These are phyloP conservation scores for slime mould (Dictyostelium discoideum) DNA, from an alignment of 78 protist species.

Conservation along the genomic window DNA sequence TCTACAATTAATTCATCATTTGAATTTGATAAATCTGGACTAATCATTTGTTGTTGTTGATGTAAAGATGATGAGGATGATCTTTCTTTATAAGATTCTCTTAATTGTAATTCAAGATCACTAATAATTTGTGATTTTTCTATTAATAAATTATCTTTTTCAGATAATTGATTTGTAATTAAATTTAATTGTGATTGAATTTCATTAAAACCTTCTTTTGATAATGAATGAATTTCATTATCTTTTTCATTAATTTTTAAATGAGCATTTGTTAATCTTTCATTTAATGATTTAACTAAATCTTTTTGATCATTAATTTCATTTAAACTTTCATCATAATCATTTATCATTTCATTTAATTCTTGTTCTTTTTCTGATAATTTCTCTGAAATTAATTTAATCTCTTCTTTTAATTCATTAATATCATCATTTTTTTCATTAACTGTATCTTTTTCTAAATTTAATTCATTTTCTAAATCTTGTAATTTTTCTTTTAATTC, in stretches of 20 bases:
- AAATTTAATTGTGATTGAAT: not conserved
- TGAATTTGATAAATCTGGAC: not conserved
- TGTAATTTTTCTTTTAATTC: not conserved
- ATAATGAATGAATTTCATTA: not conserved
- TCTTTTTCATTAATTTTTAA: constrained; percentile 1
- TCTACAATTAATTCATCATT: not conserved
- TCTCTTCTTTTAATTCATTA: not conserved
- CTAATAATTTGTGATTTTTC: constrained; percentile 20
- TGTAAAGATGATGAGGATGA: not conserved
- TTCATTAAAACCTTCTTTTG: not conserved
- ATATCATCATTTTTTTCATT: not conserved
- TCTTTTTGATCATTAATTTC: not conserved
- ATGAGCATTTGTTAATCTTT: not conserved
- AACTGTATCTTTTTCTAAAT: not conserved
- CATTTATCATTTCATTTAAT: not conserved
- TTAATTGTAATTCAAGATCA: not conserved
- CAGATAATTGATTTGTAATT: not conserved
- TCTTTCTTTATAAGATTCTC: not conserved
- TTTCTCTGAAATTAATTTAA: not conserved
- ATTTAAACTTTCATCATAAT: not conserved
- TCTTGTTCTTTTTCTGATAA: not conserved
- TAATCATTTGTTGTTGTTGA: not conserved
- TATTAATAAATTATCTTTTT: not conserved
- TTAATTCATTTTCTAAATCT: not conserved
- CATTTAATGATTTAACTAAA: not conserved